Percentiles rank a stretch among this genome's conserved stretches.
These are phyloP conservation scores for Fusarium chuoi DNA, from an alignment of 2,329 filamentous ascomycete genomes.

Conservation along the genomic window DNA sequence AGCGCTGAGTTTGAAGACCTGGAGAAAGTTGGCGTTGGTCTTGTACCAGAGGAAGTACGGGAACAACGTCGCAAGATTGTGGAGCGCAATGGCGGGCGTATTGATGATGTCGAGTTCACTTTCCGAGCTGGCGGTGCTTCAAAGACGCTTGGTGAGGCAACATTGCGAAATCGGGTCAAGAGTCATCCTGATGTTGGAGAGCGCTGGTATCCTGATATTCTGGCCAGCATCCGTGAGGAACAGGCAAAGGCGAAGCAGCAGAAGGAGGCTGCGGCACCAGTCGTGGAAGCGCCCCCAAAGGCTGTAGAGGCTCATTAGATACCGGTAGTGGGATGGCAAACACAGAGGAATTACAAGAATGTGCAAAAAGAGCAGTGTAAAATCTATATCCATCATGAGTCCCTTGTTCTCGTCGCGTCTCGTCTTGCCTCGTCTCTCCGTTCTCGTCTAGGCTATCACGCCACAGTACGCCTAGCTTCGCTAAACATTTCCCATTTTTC, in stretches of 20 bases:
- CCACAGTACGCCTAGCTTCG: constrained; percentile 39
- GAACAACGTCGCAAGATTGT: constrained; percentile 70
- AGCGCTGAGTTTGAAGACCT: constrained; percentile 84
- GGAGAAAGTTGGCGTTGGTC: constrained; percentile 66
- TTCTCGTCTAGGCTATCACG: constrained; percentile 29
- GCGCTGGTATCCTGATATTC: constrained; percentile 77
- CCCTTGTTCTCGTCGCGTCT: constrained; percentile 17
- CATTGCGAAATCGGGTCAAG: constrained; percentile 84
- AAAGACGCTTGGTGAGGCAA: constrained; percentile 81
- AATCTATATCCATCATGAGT: constrained; percentile 30
- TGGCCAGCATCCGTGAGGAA: constrained; percentile 67
- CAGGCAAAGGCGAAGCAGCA: constrained; percentile 57
- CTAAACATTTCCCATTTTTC: constrained; percentile 26
- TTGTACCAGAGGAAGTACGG: constrained; percentile 70
- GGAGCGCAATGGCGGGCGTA: constrained; percentile 63
- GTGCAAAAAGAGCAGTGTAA: constrained; percentile 32
- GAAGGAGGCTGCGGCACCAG: constrained; percentile 36
- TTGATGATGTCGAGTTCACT: constrained; percentile 87
- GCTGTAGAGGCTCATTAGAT: constrained; percentile 49
- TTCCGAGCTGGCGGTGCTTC: constrained; percentile 76
- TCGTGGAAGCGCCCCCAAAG: constrained; percentile 32
- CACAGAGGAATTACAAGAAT: constrained; percentile 5
- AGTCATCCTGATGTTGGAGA: constrained; percentile 89
- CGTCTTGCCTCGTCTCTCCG: background rate
- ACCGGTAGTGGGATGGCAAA: background rate